These are phyloP conservation scores for Hysterium pulicare DNA, from an alignment of 2,329 filamentous ascomycete genomes.

Conservation along the genomic window DNA sequence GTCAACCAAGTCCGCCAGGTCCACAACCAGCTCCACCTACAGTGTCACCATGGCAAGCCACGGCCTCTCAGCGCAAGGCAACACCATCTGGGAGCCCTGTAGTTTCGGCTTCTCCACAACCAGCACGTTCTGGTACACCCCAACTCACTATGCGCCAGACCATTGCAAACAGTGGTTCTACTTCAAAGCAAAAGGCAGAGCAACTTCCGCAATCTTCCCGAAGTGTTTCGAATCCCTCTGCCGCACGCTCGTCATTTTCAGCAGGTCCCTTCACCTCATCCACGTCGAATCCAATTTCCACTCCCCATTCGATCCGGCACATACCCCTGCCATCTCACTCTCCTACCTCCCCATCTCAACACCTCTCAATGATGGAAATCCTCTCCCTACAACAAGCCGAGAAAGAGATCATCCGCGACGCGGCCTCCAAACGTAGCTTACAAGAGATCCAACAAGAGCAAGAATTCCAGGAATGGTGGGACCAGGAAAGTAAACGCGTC, in stretches of 20 bases:
- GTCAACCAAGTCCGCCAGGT: conserved; percentile 17
- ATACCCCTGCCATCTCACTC: conserved; percentile 54
- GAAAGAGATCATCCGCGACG: conserved; percentile 77
- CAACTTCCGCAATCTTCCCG: conserved; percentile 12
- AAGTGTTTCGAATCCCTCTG: conserved; percentile 9
- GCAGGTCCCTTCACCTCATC: conserved; percentile 24
- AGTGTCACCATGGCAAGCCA: conserved; percentile 34
- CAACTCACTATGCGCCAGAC: conserved; percentile 62
- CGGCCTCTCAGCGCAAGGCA: conserved; percentile 24
- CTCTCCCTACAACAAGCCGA: conserved; percentile 82
- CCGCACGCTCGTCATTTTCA: conserved; percentile 25
- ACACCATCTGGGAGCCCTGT: conserved; percentile 23
- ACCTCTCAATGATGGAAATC: conserved; percentile 81
- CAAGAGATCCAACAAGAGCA: conserved; percentile 97
- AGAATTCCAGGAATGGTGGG: conserved; percentile 96
- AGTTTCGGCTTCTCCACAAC: conserved; percentile 14
- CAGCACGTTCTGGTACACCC: conserved; percentile 38
- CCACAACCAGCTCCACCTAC: conserved; percentile 26
- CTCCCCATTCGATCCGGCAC: conserved; percentile 48
- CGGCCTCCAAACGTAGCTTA: conserved; percentile 80
- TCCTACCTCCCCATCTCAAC: conserved; percentile 61
- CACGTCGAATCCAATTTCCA: conserved; percentile 34
- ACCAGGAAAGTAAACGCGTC: conserved; percentile 72
- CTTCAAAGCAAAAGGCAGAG: conserved; percentile 25
- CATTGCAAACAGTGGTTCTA: conserved; percentile 37